Evolutionary conservation across 2,329 filamentous ascomycete genomes (phyloP).

Genomic region (Exophiala viscosa): DNA sequence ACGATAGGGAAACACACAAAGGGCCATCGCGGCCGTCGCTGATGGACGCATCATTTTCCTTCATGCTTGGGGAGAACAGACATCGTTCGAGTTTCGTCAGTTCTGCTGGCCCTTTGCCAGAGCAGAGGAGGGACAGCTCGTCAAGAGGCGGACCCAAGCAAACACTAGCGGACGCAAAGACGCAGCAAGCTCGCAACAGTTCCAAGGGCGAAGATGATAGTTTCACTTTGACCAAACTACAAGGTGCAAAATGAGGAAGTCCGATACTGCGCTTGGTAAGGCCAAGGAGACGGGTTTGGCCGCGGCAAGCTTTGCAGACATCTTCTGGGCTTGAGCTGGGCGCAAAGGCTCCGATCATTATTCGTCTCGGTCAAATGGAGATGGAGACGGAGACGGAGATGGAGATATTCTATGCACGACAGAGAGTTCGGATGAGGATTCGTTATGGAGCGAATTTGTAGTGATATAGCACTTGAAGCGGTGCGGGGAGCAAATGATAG

Average conservation of each 20-base stretch:
- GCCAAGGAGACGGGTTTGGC: too few relatives aligned
- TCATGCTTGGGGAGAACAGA: conserved; percentile 47
- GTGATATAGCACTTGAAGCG: too few relatives aligned
- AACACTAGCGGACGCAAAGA: conserved; percentile 23
- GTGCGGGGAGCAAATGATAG: too few relatives aligned
- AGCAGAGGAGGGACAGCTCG: conserved; percentile 39
- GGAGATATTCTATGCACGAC: too few relatives aligned
- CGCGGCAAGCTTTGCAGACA: too few relatives aligned
- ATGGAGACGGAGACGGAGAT: too few relatives aligned
- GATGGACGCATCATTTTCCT: conserved; percentile 47
- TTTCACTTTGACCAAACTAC: conserved; percentile 39
- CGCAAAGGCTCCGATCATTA: too few relatives aligned
- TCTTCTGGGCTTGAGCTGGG: too few relatives aligned
- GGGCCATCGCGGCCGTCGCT: conserved; percentile 38
- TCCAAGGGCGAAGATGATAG: conserved; percentile 35
- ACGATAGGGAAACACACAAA: conserved; percentile 1
- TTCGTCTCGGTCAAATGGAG: too few relatives aligned
- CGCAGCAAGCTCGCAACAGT: conserved; percentile 31
- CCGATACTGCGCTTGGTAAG: too few relatives aligned
- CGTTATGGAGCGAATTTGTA: too few relatives aligned
- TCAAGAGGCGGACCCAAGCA: conserved; percentile 32
- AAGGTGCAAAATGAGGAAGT: conserved; percentile 18
- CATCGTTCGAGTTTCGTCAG: conserved; percentile 45
- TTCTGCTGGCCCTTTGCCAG: conserved; percentile 42
- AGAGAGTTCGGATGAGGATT: too few relatives aligned